phyloP scores from a whole-genome alignment of 306 rosid genomes.

The Rosa multiflora region DNA sequence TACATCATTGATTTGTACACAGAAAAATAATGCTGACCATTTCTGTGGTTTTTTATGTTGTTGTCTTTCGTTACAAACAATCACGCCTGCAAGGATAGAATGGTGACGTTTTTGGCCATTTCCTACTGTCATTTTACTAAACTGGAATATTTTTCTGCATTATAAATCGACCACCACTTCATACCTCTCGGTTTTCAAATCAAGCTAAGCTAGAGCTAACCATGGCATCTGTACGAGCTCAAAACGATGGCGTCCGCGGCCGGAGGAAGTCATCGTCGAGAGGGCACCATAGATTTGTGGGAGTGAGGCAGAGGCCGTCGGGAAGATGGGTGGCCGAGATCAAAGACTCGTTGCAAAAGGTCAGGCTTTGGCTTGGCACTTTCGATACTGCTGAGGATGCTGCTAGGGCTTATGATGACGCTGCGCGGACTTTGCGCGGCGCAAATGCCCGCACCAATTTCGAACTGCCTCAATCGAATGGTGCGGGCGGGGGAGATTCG shows the following conservation, averaged over 20 bases:
- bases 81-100: slow-evolving; percentile 12
- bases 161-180: slow-evolving; percentile 4
- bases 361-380: slow-evolving; percentile 84
- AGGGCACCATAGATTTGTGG: slow-evolving; percentile 68
- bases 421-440: slow-evolving; percentile 66
- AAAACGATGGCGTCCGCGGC: slow-evolving; percentile 27
- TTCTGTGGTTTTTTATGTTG: not conserved
- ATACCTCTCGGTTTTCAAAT: slow-evolving; percentile 5
- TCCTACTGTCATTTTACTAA: not conserved
- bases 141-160: not conserved
- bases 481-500: not conserved
- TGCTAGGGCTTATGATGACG: slow-evolving; percentile 64
- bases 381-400: slow-evolving; percentile 74
- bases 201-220: slow-evolving; percentile 9
- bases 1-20: not conserved
- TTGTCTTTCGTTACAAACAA: slow-evolving; percentile 13
- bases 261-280: slow-evolving; percentile 56
- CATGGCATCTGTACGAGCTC: slow-evolving; percentile 1
- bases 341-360: slow-evolving; percentile 67
- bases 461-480: slow-evolving; percentile 34
- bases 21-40: not conserved
- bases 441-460: slow-evolving; percentile 75
- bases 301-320: slow-evolving; percentile 72
- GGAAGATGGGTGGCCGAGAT: slow-evolving; percentile 94
- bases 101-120: slow-evolving; percentile 7